Conservation (phyloP, 805 yeast genomes). For the Ogataea minuta region DNA sequence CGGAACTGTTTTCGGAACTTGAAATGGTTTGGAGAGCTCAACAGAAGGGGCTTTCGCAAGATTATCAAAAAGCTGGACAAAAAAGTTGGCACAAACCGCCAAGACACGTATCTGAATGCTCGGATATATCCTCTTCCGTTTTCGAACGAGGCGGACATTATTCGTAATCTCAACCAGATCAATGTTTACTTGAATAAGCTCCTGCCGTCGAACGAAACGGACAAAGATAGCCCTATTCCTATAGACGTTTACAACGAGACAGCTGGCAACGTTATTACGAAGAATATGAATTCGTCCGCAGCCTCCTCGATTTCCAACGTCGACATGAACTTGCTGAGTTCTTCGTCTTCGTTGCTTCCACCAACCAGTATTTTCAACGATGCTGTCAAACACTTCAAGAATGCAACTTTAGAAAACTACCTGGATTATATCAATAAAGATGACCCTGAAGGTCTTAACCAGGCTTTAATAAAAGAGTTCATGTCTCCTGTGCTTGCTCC, state of each 20-base stretch:
- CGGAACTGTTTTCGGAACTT: slow-evolving; percentile 74
- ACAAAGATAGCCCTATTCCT: slow-evolving; percentile 16
- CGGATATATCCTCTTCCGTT: slow-evolving; percentile 74
- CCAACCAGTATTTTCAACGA: slow-evolving; percentile 19
- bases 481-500: slow-evolving; percentile 51
- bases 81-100: slow-evolving; percentile 62
- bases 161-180: slow-evolving; percentile 50
- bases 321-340: slow-evolving; percentile 18
- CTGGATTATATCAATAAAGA: slow-evolving; percentile 27
- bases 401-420: slow-evolving; percentile 24
- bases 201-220: slow-evolving; percentile 38
- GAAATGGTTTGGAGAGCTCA: slow-evolving; percentile 92
- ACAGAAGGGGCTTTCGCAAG: slow-evolving; percentile 84
- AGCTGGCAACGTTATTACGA: slow-evolving; percentile 1
- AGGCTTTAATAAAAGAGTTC: slow-evolving; percentile 41
- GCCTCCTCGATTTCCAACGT: slow-evolving; percentile 25
- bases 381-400: slow-evolving; percentile 10
- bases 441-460: slow-evolving; percentile 38
- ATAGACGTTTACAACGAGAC: slow-evolving; percentile 19
- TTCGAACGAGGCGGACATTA: slow-evolving; percentile 65
- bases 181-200: slow-evolving; percentile 52
- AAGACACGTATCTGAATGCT: slow-evolving; percentile 56
- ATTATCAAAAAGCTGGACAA: slow-evolving; percentile 90
- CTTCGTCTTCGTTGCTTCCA: slow-evolving; percentile 25
- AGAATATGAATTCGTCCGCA: slow-evolving; percentile 19